phyloP scores from a whole-genome alignment of 2,329 filamentous ascomycete genomes.

The Phialophora macrospora region DNA sequence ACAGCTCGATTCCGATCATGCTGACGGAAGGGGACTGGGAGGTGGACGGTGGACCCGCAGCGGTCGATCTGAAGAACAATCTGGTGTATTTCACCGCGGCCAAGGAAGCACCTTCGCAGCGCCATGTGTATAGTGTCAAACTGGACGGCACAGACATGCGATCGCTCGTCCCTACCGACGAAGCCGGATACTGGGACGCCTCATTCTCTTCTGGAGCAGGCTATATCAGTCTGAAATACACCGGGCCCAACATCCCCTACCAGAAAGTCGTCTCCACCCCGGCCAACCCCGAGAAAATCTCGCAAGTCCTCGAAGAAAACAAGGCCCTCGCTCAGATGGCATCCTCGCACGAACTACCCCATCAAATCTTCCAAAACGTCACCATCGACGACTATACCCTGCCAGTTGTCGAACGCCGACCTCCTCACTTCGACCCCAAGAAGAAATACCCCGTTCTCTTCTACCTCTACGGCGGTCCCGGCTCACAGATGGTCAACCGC shows the following conservation, averaged over 20 bases:
- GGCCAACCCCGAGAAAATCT: slow-evolving; percentile 66
- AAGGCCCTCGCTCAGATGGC: slow-evolving; percentile 69
- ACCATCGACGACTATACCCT: slow-evolving; percentile 78
- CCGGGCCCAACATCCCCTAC: slow-evolving; percentile 84
- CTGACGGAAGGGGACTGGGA: slow-evolving; percentile 92
- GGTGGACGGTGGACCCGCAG: slow-evolving; percentile 81
- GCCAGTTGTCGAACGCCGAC: slow-evolving; percentile 80
- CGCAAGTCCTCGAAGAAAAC: slow-evolving; percentile 80
- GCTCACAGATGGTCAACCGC: slow-evolving; percentile 86
- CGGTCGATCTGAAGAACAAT: slow-evolving; percentile 82
- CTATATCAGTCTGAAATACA: slow-evolving; percentile 82
- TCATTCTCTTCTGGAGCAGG: slow-evolving; percentile 84
- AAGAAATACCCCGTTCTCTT: slow-evolving; percentile 88
- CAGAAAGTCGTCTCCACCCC: slow-evolving; percentile 89
- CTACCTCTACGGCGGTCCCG: slow-evolving; percentile 90
- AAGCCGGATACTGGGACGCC: slow-evolving; percentile 77
- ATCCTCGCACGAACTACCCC: slow-evolving; percentile 77
- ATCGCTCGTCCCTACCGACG: slow-evolving; percentile 72
- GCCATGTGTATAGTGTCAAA: slow-evolving; percentile 88
- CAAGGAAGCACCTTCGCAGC: slow-evolving; percentile 83
- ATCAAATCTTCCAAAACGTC: slow-evolving; percentile 80
- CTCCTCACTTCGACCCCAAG: slow-evolving; percentile 81
- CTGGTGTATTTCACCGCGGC: slow-evolving; percentile 90
- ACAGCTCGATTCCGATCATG: slow-evolving; percentile 79
- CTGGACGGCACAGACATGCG: slow-evolving; percentile 76